Evolutionary conservation across 139 green algal genomes (phyloP), one percentile per base, ranked within the genome.

Genomic region (Chlamydomonas asymmetrica): DNA sequence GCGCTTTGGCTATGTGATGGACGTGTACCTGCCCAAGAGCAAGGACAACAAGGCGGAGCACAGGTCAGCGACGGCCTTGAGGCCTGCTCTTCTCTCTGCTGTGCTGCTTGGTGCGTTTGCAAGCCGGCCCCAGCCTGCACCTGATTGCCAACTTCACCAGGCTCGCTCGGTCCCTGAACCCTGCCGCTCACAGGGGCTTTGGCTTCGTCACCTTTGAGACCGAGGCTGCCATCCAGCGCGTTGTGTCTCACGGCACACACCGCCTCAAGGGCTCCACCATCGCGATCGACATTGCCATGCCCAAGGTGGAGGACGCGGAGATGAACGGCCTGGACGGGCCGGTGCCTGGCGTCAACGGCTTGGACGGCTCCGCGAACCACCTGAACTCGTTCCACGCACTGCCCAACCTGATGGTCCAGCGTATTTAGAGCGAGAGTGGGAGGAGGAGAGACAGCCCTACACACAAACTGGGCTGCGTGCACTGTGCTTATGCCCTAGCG

Each of bases 121-220:
- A 56, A 20, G 48, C 16, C 20, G 48, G 48, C 48, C n/a, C n/a
- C n/a, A n/a, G 60, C 60, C 41, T 34, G 29, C 60, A 10, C 8
- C 23, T 40, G 10, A 66, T 43, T 8, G 23, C 41, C 23, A 56
- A 56, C 48, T 56, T 56, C 20, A 16, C 48, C 16, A 56, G 16
- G 57, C 57, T 23, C 57, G 5, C 63, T 71, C 18, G 35, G 20
- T 7, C 7, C 39, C 37, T 69, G 59, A 88, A 87, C 72, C 85
- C 82, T 59, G 54, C 71, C 1, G 91, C 93, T 80, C 93, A 97
- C 80, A 83, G 93, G 40, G 92, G 93, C 37, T 97, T 97, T 85
- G 93, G 93, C 4, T 97, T 97, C 76, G 90, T 97, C 2, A 97
- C 93, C 0, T 97, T 95, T 84, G 93, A 97, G 80, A 97, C 93